Evolutionary conservation across 306 rosid species (phyloP).

Genomic region (Senna tora): DNA sequence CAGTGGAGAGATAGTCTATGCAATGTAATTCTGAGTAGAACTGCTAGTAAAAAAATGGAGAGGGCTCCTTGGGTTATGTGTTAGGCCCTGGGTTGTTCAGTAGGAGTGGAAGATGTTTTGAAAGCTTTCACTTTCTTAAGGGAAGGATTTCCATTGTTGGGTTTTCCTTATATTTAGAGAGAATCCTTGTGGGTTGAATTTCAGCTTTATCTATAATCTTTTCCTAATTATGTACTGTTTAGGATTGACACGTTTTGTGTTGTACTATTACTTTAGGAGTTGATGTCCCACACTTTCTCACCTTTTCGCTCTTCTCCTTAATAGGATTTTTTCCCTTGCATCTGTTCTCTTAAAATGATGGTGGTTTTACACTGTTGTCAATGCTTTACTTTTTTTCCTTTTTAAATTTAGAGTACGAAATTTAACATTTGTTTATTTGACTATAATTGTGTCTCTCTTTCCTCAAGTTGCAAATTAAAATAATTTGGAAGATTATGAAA

Average conservation of each 20-base stretch:
- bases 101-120: slow-evolving; percentile 39
- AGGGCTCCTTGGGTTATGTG: slow-evolving; percentile 15
- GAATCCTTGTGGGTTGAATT: slow-evolving; percentile 37
- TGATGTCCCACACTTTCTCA: slow-evolving; percentile 10
- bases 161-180: slow-evolving; percentile 35
- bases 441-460: too few species aligned
- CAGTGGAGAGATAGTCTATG: slow-evolving; percentile 91
- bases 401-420: too few species aligned
- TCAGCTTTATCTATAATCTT: slow-evolving; percentile 30
- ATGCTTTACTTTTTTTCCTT: too few species aligned
- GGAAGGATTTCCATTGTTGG: slow-evolving; percentile 37
- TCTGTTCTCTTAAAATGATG: too few species aligned
- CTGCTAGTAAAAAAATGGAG: neutral
- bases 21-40: slow-evolving; percentile 50
- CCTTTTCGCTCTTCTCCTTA: neutral
- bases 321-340: too few species aligned
- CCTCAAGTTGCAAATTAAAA: too few species aligned
- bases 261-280: slow-evolving; percentile 15
- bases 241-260: slow-evolving; percentile 6
- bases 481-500: too few species aligned
- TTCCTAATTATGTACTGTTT: slow-evolving; percentile 7
- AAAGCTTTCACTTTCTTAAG: slow-evolving; percentile 23
- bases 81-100: slow-evolving; percentile 26
- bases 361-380: too few species aligned
- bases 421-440: too few species aligned